Base-by-base conservation (phyloP, 2,329 filamentous ascomycete genomes). In the Lachnellula occidentalis region DNA sequence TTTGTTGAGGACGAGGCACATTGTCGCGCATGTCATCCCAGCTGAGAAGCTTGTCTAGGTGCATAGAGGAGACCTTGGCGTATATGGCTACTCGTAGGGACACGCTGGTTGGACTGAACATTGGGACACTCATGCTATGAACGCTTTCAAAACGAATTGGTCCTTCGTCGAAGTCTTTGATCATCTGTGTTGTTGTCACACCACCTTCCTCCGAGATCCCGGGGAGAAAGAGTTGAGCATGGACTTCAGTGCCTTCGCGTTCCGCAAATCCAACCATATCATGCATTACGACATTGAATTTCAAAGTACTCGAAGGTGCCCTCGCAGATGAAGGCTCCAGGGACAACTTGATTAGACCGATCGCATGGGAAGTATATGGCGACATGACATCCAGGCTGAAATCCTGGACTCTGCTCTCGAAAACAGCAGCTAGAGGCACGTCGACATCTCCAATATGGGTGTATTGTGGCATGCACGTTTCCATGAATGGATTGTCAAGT, bases 231-330 rank as follows among this genome's bases (percentile, higher is more conserved):
- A 99, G 82, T 71, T 97, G 92, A 1, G 91, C 94, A 71, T 99
- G 94, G 27, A 99, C 91, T 61, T 96, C 88, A 0, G 90, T 95
- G 14, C 94, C 94, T 74, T 99, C 94, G 58, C 92, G 84, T 72
- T 99, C 94, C 0, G 94, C 88, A 64, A 99, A 99, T 1, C 94
- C 94, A 36, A 94, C 75, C 73, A 99, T 82, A 67, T 97, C 91
- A 67, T 95, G 92, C 90, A 99, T 96, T 34, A 97, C 92, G 5
- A 97, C 92, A 66, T 97, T 99, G 74, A 99, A 99, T 69, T 97
- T 99, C 55, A 97, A 76, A 2, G 90, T 96, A 55, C 89, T 94
- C 12, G 90, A 88, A 14, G 94, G 94, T 4, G 92, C 92, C 65
- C 95, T 86, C 2, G 92, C 92, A 47, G 90, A 92, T 0, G 92